Evolutionary conservation across 768 basidiomycete species (phyloP).

Genomic region (Calocybe cyanea): DNA sequence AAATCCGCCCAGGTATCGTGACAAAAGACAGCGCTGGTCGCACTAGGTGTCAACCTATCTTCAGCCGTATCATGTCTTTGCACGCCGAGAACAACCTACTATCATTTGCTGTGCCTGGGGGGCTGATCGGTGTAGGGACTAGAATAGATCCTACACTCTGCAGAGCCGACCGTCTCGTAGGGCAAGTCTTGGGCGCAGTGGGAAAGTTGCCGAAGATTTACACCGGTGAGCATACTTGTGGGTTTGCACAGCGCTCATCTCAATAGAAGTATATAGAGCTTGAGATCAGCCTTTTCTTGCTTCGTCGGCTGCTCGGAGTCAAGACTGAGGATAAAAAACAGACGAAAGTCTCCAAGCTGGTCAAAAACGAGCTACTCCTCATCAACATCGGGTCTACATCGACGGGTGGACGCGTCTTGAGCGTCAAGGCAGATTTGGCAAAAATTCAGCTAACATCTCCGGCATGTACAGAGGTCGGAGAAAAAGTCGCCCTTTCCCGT

Average conservation of each 20-base stretch:
- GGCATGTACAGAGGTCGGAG: constrained; percentile 93
- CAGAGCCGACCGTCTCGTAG: constrained; percentile 93
- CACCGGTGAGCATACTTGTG: constrained; percentile 51
- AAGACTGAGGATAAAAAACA: constrained; percentile 99
- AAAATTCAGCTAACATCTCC: constrained; percentile 93
- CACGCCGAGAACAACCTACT: constrained; percentile 95
- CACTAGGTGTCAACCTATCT: constrained; percentile 91
- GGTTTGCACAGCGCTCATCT: not conserved
- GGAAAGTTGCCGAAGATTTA: constrained; percentile 94
- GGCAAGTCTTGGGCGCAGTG: constrained; percentile 92
- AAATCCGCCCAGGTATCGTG: constrained; percentile 95
- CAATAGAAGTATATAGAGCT: constrained; percentile 49
- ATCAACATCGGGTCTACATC: constrained; percentile 99
- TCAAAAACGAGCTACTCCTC: constrained; percentile 87
- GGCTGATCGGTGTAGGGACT: constrained; percentile 97
- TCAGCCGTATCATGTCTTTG: constrained; percentile 84
- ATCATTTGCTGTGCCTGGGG: constrained; percentile 94
- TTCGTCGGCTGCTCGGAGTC: constrained; percentile 94
- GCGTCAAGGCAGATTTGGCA: constrained; percentile 91
- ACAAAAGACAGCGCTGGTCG: constrained; percentile 90
- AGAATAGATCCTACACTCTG: constrained; percentile 95
- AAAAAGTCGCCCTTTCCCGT: constrained; percentile 94
- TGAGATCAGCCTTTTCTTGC: constrained; percentile 90
- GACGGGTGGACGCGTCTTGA: constrained; percentile 91
- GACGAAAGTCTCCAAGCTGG: constrained; percentile 89